These are phyloP conservation scores for Berberis vulgaris DNA, from an alignment of 164 flowering plant genomes.

Conservation along the genomic window DNA sequence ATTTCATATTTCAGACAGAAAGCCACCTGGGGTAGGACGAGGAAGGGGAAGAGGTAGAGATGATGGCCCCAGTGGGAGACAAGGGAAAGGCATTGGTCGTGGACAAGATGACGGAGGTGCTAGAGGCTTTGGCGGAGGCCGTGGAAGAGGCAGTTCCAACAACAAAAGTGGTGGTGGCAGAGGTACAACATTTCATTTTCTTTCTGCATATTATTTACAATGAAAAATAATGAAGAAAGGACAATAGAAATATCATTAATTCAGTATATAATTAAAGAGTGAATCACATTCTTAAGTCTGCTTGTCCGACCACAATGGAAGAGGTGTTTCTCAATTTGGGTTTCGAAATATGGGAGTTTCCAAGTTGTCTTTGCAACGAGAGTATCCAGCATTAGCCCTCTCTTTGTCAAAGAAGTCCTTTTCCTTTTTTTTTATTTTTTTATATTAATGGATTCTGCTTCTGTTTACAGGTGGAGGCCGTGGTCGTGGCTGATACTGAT, in stretches of 20 bases:
- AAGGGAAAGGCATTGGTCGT: constrained; percentile 40
- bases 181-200: constrained; percentile 14
- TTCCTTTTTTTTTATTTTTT: background rate
- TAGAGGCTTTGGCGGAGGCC: constrained; percentile 38
- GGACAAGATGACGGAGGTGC: constrained; percentile 45
- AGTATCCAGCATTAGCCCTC: too few species aligned
- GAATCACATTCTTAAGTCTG: background rate
- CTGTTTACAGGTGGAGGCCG: constrained; percentile 1
- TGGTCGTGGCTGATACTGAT: background rate
- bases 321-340: background rate
- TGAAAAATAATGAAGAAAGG: too few species aligned
- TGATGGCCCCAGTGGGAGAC: constrained; percentile 39
- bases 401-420: too few species aligned
- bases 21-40: constrained; percentile 74
- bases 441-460: background rate
- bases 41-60: constrained; percentile 77
- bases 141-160: constrained; percentile 40
- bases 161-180: constrained; percentile 33
- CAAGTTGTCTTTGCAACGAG: too few species aligned
- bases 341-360: too few species aligned
- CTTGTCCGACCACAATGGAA: background rate
- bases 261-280: background rate
- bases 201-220: background rate
- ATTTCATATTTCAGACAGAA: constrained; percentile 44
- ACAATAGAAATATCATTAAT: background rate